Percentiles rank a stretch among this genome's conserved stretches.
These are phyloP conservation scores for Aspergillus bridgeri DNA, from an alignment of 495 filamentous ascomycete species.

Conservation along the genomic window DNA sequence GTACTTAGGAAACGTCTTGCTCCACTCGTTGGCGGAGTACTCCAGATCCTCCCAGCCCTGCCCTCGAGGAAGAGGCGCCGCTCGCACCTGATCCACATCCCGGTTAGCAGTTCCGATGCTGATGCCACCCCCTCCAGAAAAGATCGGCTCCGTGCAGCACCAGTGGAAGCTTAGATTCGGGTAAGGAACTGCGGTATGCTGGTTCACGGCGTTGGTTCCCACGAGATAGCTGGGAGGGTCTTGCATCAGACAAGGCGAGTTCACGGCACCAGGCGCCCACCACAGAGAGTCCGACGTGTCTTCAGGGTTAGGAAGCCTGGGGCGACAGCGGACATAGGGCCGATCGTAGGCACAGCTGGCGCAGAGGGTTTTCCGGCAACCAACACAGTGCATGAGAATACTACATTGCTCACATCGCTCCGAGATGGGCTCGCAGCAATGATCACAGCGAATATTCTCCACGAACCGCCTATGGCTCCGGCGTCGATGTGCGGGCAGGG, in stretches of 20 bases:
- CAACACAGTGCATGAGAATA: constrained; percentile 61
- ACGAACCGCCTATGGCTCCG: constrained; percentile 53
- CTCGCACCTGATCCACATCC: constrained; percentile 54
- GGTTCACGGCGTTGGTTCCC: constrained; percentile 30
- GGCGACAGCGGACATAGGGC: constrained; percentile 40
- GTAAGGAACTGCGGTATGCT: constrained; percentile 24
- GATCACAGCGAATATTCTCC: constrained; percentile 51
- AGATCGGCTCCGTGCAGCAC: constrained; percentile 62
- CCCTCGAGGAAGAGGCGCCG: constrained; percentile 53
- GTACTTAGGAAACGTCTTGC: constrained; percentile 43
- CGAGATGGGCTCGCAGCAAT: constrained; percentile 48
- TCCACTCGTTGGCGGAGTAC: constrained; percentile 42
- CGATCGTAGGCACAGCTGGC: constrained; percentile 59
- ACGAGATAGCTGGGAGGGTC: constrained; percentile 35
- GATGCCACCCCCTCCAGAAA: constrained; percentile 60
- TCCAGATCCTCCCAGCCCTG: constrained; percentile 56
- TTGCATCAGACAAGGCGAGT: constrained; percentile 56
- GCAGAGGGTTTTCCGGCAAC: constrained; percentile 60
- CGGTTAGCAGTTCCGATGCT: constrained; percentile 51
- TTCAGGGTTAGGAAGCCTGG: constrained; percentile 12
- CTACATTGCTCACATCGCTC: constrained; percentile 63
- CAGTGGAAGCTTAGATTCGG: constrained; percentile 54
- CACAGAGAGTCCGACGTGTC: constrained; percentile 38
- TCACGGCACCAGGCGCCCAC: constrained; percentile 55
- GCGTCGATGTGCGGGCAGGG: constrained; percentile 51